Conservation (phyloP, 2,329 filamentous ascomycete genomes). For the Diaporthe vaccinii region DNA sequence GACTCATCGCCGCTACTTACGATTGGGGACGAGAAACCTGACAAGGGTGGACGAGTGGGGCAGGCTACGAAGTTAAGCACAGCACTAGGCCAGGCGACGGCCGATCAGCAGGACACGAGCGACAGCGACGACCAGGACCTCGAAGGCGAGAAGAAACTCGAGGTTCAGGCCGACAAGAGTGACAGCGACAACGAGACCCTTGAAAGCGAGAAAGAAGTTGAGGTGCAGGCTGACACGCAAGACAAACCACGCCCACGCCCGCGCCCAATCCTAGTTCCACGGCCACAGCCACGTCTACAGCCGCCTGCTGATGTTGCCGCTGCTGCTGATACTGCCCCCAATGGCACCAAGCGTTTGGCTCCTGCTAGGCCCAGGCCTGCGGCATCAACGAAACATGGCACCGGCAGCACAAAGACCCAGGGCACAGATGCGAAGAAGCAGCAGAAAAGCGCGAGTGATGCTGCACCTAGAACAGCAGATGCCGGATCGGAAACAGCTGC, state of each 20-base stretch:
- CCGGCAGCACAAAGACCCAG: neutral
- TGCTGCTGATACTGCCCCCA: neutral
- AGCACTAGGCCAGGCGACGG: conserved; percentile 20
- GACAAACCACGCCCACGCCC: conserved; percentile 1
- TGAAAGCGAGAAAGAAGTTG: conserved; percentile 12
- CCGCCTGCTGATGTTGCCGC: neutral
- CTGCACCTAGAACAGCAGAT: neutral
- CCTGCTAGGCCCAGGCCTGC: conserved; percentile 9
- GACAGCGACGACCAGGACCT: conserved; percentile 11
- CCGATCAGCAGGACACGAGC: conserved; percentile 30
- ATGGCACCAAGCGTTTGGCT: neutral
- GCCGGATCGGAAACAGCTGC: conserved; percentile 12
- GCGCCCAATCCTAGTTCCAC: neutral
- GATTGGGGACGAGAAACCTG: neutral
- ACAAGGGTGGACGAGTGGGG: conserved; percentile 2
- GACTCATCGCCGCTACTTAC: conserved; percentile 9
- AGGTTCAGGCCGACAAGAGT: neutral
- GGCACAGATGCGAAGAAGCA: neutral
- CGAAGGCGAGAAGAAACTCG: conserved; percentile 18
- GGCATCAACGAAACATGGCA: conserved; percentile 5
- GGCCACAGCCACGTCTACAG: conserved; percentile 4
- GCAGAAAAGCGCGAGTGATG: neutral
- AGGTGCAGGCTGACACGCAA: conserved; percentile 21
- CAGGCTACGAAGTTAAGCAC: neutral
- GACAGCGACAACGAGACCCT: neutral